Evolutionary conservation across 768 basidiomycete genomes (phyloP).

Genomic region (Mycena galericulata): DNA sequence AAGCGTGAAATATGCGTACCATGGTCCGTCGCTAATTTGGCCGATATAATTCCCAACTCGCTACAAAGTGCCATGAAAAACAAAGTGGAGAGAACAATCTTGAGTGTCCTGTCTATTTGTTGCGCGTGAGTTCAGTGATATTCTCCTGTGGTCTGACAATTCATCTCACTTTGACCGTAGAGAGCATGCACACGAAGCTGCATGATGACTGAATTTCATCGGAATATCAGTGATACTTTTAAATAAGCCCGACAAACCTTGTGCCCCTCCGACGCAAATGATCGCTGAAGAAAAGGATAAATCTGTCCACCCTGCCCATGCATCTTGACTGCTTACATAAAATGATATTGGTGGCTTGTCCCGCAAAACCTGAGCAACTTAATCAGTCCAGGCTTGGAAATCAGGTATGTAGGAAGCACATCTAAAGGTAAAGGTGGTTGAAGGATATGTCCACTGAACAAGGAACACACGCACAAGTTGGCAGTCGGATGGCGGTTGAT

Average conservation of each 20-base stretch:
- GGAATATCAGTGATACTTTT: not conserved
- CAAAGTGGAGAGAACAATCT: not conserved
- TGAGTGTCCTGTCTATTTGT: not conserved
- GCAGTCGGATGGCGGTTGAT: not conserved
- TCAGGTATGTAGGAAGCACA: no score
- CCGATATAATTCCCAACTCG: constrained; percentile 12
- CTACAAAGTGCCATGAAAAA: not conserved
- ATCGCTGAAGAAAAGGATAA: not conserved
- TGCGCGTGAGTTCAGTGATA: not conserved
- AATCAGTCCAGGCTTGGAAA: not conserved
- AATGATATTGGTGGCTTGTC: not conserved
- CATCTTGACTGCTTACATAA: no score
- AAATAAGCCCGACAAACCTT: not conserved
- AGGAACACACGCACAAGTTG: not conserved
- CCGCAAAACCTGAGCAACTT: not conserved
- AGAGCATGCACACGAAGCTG: constrained; percentile 22
- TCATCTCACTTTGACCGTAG: constrained; percentile 14
- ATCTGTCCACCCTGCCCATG: no score
- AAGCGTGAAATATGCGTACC: not conserved
- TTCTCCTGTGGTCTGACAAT: no score
- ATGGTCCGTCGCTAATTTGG: not conserved
- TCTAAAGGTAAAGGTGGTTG: not conserved
- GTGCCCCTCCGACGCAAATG: not conserved
- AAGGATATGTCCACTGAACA: no score
- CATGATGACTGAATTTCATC: constrained; percentile 12